Evolutionary conservation across 2,329 filamentous ascomycete genomes (phyloP), one percentile per base, ranked within the genome.

Genomic region (Fusarium sp.): DNA sequence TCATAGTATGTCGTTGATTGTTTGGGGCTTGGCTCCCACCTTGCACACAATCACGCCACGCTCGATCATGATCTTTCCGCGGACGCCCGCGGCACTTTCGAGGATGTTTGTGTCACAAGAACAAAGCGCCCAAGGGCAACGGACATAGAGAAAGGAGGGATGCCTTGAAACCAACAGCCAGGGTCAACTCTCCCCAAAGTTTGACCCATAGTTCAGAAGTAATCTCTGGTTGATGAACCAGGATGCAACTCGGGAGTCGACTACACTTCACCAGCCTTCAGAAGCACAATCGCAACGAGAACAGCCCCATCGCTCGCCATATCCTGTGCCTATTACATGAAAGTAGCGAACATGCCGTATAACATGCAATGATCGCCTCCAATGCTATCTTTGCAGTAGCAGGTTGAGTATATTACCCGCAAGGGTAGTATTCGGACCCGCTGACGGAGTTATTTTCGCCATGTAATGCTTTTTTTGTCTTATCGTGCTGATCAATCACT

Each of bases 381-480:
- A 47, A 65, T 56, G 39, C 47, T 63, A 60, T 69, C 39, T 58
- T 52, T 58, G 33, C 33, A 72, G 53, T 41, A 38, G 65, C 54
- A 59, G 42, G 18, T 64, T 53, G 50, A 62, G 50, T 36, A 42
- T 20, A 42, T 56, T 52, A 52, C 25, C 56, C 49, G 36, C 38
- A 45, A 54, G 35, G 64, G 65, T 68, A 46, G 65, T 68, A 64
- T 64, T 41, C 50, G 31, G 64, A 57, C 65, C 65, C 56, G 56
- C 42, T 55, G 44, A 50, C 46, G 54, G 62, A 62, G 49, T 33
- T 44, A 68, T 68, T 63, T 45, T 64, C 41, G 44, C 49, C 54
- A 57, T 68, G 35, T 42, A 52, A 63, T 68, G 20, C 36, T 41
- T 33, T 25, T 31, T 49, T 47, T 25, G 22, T 22, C 31, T 54